Evolutionary conservation across 495 filamentous ascomycete species (phyloP).

Genomic region (Oidiodendron maius): DNA sequence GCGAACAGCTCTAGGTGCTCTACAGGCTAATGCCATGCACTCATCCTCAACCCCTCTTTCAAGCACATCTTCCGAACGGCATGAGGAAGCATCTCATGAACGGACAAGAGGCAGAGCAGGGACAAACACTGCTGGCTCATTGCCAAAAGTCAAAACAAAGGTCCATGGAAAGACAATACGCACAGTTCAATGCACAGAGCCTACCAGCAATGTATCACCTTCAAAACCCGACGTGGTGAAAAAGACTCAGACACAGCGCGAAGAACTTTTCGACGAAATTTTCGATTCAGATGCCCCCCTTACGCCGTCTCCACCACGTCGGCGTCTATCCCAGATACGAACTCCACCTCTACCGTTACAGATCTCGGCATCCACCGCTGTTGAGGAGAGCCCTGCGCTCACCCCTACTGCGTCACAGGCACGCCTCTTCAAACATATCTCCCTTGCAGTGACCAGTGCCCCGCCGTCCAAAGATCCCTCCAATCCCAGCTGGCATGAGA

Average conservation of each 20-base stretch:
- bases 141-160: conserved; percentile 11
- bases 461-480: conserved; percentile 41
- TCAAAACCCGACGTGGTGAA: conserved; percentile 17
- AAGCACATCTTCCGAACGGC: conserved; percentile 4
- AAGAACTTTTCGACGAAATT: conserved; percentile 46
- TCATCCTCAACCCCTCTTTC: not conserved
- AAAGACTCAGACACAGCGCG: conserved; percentile 15
- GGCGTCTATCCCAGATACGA: conserved; percentile 7
- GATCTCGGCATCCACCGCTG: conserved; percentile 15
- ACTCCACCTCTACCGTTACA: conserved; percentile 27
- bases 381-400: conserved; percentile 16
- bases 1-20: conserved; percentile 9
- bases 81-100: conserved; percentile 18
- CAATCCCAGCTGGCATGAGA: conserved; percentile 73
- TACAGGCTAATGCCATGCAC: conserved; percentile 11
- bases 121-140: conserved; percentile 23
- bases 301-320: conserved; percentile 20
- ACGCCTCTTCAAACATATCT: conserved; percentile 56
- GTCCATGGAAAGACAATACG: conserved; percentile 19
- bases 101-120: conserved; percentile 38
- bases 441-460: conserved; percentile 50
- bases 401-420: conserved; percentile 31
- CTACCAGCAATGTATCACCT: conserved; percentile 10
- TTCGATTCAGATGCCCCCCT: conserved; percentile 50
- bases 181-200: conserved; percentile 5